Evolutionary conservation across 1,139 yeast species (phyloP).

Genomic region (Saccharomyces pastorianus): DNA sequence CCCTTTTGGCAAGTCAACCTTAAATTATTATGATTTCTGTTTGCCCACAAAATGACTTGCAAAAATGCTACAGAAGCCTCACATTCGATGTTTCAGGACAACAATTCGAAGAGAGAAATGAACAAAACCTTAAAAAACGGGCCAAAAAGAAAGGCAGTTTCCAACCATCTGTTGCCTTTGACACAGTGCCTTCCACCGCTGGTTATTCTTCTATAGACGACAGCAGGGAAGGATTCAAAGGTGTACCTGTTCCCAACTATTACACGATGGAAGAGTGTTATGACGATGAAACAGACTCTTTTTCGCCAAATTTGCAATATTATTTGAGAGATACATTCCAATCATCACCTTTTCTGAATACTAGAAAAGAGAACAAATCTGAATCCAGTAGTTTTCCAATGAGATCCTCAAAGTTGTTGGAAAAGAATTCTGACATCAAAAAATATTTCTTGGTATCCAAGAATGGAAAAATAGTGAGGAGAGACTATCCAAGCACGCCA

Average conservation of each 20-base stretch:
- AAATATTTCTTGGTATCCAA: constrained; percentile 17
- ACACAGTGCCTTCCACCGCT: constrained; percentile 2
- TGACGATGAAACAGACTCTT: constrained; percentile 1
- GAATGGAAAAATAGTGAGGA: constrained; percentile 26
- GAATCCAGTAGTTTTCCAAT: not conserved
- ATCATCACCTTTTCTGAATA: not conserved
- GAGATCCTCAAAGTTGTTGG: constrained; percentile 7
- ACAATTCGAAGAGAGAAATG: not conserved
- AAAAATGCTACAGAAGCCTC: not conserved
- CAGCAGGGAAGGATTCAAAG: constrained; percentile 3
- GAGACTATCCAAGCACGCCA: constrained; percentile 30
- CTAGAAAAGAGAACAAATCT: not conserved
- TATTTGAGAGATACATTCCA: not conserved
- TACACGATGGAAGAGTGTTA: not conserved
- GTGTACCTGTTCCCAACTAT: constrained; percentile 2
- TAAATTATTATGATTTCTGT: not conserved
- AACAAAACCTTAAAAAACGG: not conserved
- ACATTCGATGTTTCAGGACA: not conserved
- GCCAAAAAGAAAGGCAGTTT: not conserved
- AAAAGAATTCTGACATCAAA: constrained; percentile 1
- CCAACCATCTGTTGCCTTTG: constrained; percentile 3
- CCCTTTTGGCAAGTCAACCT: not conserved
- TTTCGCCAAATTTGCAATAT: not conserved
- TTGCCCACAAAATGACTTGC: not conserved
- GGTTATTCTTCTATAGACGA: constrained; percentile 4